Evolutionary conservation across 495 filamentous ascomycete species (phyloP).

Genomic region (Penicillium cinerascens): DNA sequence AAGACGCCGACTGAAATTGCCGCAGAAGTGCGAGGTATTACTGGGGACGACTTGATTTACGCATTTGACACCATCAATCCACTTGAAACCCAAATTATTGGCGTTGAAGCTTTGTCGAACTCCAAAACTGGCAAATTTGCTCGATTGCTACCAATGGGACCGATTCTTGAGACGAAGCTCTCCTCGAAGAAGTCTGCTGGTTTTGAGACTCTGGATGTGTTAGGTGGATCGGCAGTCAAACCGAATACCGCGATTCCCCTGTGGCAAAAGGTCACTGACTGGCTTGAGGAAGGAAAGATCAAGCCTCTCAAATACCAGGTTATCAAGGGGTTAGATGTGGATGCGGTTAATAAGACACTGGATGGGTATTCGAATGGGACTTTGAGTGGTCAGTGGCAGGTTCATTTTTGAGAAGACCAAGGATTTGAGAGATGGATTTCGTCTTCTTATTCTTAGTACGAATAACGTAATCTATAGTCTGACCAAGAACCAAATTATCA

Average conservation of each 20-base stretch:
- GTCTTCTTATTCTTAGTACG: too few relatives aligned
- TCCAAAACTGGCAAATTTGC: conserved; percentile 27
- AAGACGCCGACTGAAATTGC: conserved; percentile 19
- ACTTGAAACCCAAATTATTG: conserved; percentile 14
- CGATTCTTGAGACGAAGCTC: conserved; percentile 13
- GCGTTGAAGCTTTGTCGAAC: conserved; percentile 25
- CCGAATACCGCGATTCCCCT: conserved; percentile 2
- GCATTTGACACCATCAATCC: conserved; percentile 26
- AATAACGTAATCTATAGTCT: not conserved
- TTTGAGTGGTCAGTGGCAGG: not conserved
- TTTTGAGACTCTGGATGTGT: conserved; percentile 8
- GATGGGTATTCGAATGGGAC: not conserved
- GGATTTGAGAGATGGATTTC: too few relatives aligned
- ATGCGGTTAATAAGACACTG: too few relatives aligned
- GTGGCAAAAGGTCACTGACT: conserved; percentile 17
- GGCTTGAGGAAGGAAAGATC: conserved; percentile 20
- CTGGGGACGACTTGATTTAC: conserved; percentile 31
- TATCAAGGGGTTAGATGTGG: conserved; percentile 1
- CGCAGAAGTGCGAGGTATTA: conserved; percentile 20
- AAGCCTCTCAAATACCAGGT: conserved; percentile 11
- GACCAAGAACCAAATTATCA: too few relatives aligned
- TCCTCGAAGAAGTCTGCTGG: conserved; percentile 21
- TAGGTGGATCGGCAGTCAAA: conserved; percentile 1
- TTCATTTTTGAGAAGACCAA: not conserved
- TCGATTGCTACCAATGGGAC: conserved; percentile 8